Evolutionary conservation across 179 eudicot genomes (phyloP).

Genomic region (Spinacia oleracea): DNA sequence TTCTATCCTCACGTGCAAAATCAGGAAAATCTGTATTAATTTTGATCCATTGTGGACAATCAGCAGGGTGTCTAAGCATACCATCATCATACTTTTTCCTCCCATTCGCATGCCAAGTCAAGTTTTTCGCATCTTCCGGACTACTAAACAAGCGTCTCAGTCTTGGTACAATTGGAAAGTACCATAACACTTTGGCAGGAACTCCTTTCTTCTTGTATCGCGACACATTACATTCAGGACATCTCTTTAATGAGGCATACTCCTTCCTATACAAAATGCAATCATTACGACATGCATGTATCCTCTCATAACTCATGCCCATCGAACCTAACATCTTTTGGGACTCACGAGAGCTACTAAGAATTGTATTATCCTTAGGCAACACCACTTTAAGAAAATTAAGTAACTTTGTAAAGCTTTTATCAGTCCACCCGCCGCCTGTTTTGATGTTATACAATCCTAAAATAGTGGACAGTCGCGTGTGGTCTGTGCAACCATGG

Average conservation of each 20-base stretch:
- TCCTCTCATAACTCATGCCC: too few species aligned
- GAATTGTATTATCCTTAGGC: not conserved
- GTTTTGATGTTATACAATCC: too few species aligned
- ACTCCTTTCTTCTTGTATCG: not conserved
- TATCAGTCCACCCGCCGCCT: too few species aligned
- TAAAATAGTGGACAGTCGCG: too few species aligned
- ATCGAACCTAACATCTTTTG: too few species aligned
- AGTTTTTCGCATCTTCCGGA: not conserved
- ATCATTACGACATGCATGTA: too few species aligned
- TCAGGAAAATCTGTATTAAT: not conserved
- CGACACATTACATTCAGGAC: not conserved
- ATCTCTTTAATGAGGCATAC: not conserved
- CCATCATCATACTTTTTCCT: not conserved
- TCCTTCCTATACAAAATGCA: too few species aligned
- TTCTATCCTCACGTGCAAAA: not conserved
- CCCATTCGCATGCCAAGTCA: not conserved
- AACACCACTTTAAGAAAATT: not conserved
- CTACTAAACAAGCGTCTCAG: not conserved
- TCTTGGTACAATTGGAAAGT: not conserved
- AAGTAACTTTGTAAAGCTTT: too few species aligned
- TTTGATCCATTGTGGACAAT: not conserved
- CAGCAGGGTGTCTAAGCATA: not conserved
- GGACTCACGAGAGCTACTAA: too few species aligned
- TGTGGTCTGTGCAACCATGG: too few species aligned
- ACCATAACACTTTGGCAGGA: not conserved